Conservation (phyloP, 129 eudicot genomes). For the Silybum marianum region DNA sequence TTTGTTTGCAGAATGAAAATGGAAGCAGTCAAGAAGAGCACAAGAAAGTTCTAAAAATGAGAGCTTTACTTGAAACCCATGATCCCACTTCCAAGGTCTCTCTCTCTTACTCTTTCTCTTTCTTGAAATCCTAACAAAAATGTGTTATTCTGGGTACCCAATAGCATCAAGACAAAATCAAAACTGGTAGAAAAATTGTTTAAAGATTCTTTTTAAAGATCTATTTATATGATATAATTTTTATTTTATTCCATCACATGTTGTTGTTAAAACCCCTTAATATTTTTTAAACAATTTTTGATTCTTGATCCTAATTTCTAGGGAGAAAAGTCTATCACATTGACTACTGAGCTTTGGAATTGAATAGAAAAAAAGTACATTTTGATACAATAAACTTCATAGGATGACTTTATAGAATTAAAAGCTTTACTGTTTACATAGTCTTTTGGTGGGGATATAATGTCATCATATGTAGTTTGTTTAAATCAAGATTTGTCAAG, state of each 20-base stretch:
- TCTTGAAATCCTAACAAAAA: not conserved
- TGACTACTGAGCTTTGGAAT: slow-evolving; percentile 1
- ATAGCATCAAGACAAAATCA: slow-evolving; percentile 25
- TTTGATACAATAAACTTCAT: not conserved
- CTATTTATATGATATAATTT: not conserved
- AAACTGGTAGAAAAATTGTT: slow-evolving; percentile 14
- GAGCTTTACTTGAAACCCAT: slow-evolving; percentile 57
- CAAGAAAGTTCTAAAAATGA: slow-evolving; percentile 46
- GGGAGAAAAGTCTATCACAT: slow-evolving; percentile 21
- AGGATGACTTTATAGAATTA: not conserved
- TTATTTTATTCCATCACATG: slow-evolving; percentile 6
- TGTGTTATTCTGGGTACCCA: not conserved
- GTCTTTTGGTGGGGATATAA: not conserved
- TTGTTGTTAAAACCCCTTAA: not conserved
- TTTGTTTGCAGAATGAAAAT: slow-evolving; percentile 1
- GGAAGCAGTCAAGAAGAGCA: slow-evolving; percentile 39
- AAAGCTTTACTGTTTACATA: not conserved
- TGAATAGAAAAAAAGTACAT: not conserved
- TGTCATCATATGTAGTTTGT: not conserved
- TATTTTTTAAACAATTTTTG: slow-evolving; percentile 3
- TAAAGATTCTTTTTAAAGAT: slow-evolving; percentile 12
- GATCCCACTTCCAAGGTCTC: slow-evolving; percentile 74
- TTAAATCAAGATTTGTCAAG: not conserved
- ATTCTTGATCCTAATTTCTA: slow-evolving; percentile 20
- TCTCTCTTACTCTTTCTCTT: not conserved